Evolutionary conservation across 495 filamentous ascomycete genomes (phyloP), one percentile per base, ranked within the genome.

Genomic region (Aspergillus diversus): DNA sequence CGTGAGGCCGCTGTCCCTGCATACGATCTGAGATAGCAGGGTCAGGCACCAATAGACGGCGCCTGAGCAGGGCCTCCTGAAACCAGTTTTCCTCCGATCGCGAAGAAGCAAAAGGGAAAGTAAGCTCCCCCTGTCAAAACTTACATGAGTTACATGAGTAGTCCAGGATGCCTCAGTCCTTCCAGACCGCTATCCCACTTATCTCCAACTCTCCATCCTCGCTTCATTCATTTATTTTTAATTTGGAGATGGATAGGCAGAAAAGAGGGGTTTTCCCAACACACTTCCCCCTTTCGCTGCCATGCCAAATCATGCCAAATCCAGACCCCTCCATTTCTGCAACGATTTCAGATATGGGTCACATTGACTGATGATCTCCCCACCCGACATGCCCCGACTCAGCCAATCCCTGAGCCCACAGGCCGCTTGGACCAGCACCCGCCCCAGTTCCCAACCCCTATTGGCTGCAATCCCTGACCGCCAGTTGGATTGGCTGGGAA

Each of bases 381-480:
- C 47, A 27, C 47, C 21, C 11, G 47, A 31, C 2, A 17, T 11
- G 47, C 47, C 27, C 15, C 47, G 9, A 21, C 21, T 50, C 47
- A 11, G 47, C 47, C 47, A 50, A 50, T 50, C 47, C 47, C 47
- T 50, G 47, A 9, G 11, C 21, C 47, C n/a, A 27, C 27, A 17
- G 17, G 47, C 49, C 59, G 51, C 59, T 27, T 52, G 8, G 48
- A 37, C 11, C 33, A 21, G 16, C 48, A 42, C 17, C 34, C 16
- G 3, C 34, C 16, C 33, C 33, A 21, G 16, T 33, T n/a, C 8
- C 12, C 21, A 16, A 8, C 32, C 33, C 11, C 48, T 8, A 61
- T 61, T 61, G 59, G 59, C 9, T 5, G 5, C n/a, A 5, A 13
- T 11, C 9, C 42, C 48, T 47, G 37, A 61, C 59, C 59, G 59